Percentiles rank a stretch among this genome's conserved stretches.
phyloP scores from a whole-genome alignment of 176 grass and related monocot species.

The Neostapfia colusana region DNA sequence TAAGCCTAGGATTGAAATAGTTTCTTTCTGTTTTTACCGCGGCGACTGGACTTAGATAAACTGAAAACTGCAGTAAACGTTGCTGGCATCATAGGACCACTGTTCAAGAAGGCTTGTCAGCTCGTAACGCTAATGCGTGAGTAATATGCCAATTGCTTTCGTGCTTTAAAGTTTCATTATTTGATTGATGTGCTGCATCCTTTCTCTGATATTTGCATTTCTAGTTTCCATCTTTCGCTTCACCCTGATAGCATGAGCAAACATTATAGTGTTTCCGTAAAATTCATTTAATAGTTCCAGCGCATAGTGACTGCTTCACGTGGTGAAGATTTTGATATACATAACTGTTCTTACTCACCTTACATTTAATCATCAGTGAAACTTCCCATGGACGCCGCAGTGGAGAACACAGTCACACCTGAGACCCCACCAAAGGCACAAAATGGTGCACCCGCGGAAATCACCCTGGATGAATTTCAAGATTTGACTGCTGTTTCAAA shows the following conservation, averaged over 20 bases:
- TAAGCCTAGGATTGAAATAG: not conserved
- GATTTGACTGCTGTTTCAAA: slow-evolving; percentile 11
- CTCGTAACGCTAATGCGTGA: not conserved
- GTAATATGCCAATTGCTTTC: not conserved
- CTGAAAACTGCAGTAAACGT: not conserved
- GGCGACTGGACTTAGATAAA: not conserved
- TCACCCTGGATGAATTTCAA: slow-evolving; percentile 56
- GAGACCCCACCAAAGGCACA: slow-evolving; percentile 34
- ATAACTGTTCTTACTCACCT: slow-evolving; percentile 16
- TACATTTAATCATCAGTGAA: slow-evolving; percentile 26
- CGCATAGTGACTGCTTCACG: not conserved
- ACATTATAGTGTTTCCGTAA: not conserved
- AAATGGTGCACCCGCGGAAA: slow-evolving; percentile 44
- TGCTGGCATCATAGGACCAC: not conserved
- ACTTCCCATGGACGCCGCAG: slow-evolving; percentile 32
- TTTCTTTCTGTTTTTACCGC: not conserved
- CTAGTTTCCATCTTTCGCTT: not conserved
- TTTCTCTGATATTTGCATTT: not conserved
- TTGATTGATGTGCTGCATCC: not conserved
- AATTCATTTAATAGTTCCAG: not conserved
- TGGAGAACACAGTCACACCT: slow-evolving; percentile 20
- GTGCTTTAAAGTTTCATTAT: not conserved
- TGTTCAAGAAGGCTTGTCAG: not conserved
- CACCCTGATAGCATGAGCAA: not conserved
- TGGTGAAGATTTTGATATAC: not conserved